A percentile compares a stretch with the other conserved stretches of the same genome.
phyloP scores from a whole-genome alignment of 1,284 basidiomycete species.

The Leccinum pachyderme region DNA sequence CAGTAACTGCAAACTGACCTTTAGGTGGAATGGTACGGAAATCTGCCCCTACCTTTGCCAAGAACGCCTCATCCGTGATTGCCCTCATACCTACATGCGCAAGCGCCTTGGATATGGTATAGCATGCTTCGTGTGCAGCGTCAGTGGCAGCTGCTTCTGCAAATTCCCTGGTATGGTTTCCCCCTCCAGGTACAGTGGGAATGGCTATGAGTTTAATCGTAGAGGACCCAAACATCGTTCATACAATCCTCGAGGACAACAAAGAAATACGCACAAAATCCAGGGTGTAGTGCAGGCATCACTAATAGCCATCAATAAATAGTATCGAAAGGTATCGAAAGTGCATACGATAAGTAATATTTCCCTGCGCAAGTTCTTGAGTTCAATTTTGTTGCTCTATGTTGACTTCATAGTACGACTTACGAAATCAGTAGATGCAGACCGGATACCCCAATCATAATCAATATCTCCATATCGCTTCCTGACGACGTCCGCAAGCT shows the following conservation, averaged over 20 bases:
- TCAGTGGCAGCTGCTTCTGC: constrained; percentile 49
- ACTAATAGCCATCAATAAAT: constrained; percentile 26
- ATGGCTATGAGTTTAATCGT: constrained; percentile 36
- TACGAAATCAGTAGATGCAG: constrained; percentile 69
- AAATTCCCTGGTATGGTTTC: constrained; percentile 64
- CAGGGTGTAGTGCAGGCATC: constrained; percentile 47
- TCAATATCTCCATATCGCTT: constrained; percentile 53
- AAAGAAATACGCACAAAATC: constrained; percentile 37
- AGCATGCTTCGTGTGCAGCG: constrained; percentile 54
- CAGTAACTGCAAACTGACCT: neutral
- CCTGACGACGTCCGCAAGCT: constrained; percentile 52
- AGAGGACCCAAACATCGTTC: neutral
- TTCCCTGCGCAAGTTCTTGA: constrained; percentile 43
- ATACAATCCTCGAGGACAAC: neutral
- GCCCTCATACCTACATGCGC: constrained; percentile 57
- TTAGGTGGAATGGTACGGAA: neutral
- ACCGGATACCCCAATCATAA: constrained; percentile 51
- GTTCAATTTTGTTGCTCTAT: neutral
- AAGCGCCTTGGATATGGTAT: constrained; percentile 57
- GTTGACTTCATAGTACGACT: constrained; percentile 5
- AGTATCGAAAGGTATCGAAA: neutral
- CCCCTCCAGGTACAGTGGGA: constrained; percentile 54
- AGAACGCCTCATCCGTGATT: constrained; percentile 47
- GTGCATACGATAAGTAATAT: constrained; percentile 53
- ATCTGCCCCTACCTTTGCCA: constrained; percentile 1